These are phyloP conservation scores for Aspergillus coremiiformis DNA, from an alignment of 495 filamentous ascomycete genomes.

Conservation along the genomic window DNA sequence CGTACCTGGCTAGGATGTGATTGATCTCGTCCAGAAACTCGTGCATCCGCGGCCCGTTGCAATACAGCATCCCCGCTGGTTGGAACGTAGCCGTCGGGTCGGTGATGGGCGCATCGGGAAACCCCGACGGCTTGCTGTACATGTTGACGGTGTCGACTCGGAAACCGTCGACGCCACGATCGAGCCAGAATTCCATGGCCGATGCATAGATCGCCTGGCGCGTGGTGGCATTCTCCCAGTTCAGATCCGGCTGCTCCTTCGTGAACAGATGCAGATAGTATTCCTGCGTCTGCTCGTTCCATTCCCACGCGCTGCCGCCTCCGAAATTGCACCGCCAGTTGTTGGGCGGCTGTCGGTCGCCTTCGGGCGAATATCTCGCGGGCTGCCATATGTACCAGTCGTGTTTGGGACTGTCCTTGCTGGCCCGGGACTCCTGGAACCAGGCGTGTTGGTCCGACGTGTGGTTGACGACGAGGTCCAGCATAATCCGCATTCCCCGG, in stretches of 20 bases:
- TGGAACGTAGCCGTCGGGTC: constrained; percentile 35
- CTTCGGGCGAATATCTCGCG: constrained; percentile 38
- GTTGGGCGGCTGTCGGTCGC: constrained; percentile 49
- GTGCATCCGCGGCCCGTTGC: constrained; percentile 52
- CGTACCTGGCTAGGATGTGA: constrained; percentile 36
- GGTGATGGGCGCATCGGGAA: constrained; percentile 37
- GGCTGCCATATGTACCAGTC: constrained; percentile 57
- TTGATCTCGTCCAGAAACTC: constrained; percentile 45
- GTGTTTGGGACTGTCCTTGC: constrained; percentile 41
- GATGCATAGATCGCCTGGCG: constrained; percentile 42
- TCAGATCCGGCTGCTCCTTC: constrained; percentile 47
- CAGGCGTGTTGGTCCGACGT: constrained; percentile 51
- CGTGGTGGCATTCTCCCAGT: constrained; percentile 46
- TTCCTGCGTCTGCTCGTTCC: constrained; percentile 43
- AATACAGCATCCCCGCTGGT: constrained; percentile 39
- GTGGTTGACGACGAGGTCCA: constrained; percentile 55
- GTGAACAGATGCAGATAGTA: constrained; percentile 50
- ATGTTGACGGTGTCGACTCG: constrained; percentile 51
- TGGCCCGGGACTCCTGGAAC: constrained; percentile 47
- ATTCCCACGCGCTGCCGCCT: constrained; percentile 46
- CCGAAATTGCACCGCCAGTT: constrained; percentile 51
- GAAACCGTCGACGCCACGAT: constrained; percentile 47
- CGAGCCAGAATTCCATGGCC: constrained; percentile 48
- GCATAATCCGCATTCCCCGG: constrained; percentile 46
- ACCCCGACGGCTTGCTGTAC: constrained; percentile 41